phyloP scores from a whole-genome alignment of 352 stramenopile species.

The Phytophthora capsici region DNA sequence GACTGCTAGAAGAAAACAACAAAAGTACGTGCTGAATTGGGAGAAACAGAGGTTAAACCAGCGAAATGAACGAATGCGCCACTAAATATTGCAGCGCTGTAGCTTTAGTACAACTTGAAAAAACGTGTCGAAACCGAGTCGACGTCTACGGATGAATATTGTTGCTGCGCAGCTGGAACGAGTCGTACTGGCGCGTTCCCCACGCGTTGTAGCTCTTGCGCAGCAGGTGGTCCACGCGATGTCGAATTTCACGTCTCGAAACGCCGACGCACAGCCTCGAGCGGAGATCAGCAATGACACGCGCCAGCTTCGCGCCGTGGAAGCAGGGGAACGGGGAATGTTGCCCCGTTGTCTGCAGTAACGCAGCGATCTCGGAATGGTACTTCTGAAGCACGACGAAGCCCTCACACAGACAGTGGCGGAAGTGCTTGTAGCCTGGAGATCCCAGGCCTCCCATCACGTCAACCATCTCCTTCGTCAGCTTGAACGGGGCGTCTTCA shows the following conservation, averaged over 20 bases:
- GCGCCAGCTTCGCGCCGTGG: conserved; percentile 57
- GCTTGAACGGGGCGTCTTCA: conserved; percentile 99
- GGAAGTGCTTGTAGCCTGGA: conserved; percentile 90
- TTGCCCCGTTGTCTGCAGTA: conserved; percentile 96
- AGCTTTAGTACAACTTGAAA: conserved; percentile 17
- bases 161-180: conserved; percentile 91
- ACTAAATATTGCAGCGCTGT: conserved; percentile 33
- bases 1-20: conserved; percentile 3
- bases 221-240: conserved; percentile 83
- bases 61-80: conserved; percentile 18
- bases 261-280: conserved; percentile 74
- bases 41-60: conserved; percentile 2
- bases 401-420: conserved; percentile 92
- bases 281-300: conserved; percentile 71
- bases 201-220: conserved; percentile 90
- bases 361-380: conserved; percentile 91
- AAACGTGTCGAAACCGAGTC: conserved; percentile 8
- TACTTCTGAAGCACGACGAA: conserved; percentile 95
- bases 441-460: conserved; percentile 94
- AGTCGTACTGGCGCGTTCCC: conserved; percentile 91
- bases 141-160: conserved; percentile 80
- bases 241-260: conserved; percentile 65
- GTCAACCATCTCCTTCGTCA: conserved; percentile 97
- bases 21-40: conserved; percentile 32
- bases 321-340: conserved; percentile 97